Evolutionary conservation across 768 basidiomycete genomes (phyloP).

Genomic region (Daedalea quercina): DNA sequence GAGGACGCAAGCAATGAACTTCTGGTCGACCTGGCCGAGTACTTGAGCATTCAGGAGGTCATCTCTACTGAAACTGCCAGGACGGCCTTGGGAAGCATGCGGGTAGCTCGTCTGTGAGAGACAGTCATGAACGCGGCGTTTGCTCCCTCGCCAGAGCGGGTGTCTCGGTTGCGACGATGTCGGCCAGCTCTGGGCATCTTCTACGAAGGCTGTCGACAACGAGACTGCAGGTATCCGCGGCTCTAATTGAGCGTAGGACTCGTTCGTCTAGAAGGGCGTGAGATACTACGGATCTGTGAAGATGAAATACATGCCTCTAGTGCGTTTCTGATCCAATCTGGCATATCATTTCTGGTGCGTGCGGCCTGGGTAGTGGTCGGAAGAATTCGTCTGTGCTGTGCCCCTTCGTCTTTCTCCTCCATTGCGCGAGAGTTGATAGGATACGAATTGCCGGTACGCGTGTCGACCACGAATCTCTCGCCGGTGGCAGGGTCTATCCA

Average conservation of each 20-base stretch:
- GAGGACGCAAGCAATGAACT: slow-evolving; percentile 80
- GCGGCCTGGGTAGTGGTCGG: slow-evolving; percentile 2
- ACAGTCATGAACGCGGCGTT: background rate
- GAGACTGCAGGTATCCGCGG: slow-evolving; percentile 36
- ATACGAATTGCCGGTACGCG: slow-evolving; percentile 65
- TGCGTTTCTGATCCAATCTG: slow-evolving; percentile 60
- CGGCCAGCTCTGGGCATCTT: background rate
- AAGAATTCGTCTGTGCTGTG: background rate
- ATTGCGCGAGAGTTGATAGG: slow-evolving; percentile 19
- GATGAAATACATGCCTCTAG: slow-evolving; percentile 38
- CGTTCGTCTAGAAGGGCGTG: slow-evolving; percentile 39
- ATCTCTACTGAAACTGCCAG: slow-evolving; percentile 34
- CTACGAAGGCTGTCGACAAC: slow-evolving; percentile 8
- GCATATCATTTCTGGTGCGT: slow-evolving; percentile 25
- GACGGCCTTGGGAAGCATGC: background rate
- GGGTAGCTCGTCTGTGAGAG: background rate
- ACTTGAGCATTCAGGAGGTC: slow-evolving; percentile 54
- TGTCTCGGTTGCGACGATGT: background rate
- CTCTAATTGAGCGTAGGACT: slow-evolving; percentile 44
- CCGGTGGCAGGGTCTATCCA: slow-evolving; percentile 66
- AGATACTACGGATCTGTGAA: background rate
- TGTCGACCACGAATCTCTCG: slow-evolving; percentile 52
- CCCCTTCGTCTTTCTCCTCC: slow-evolving; percentile 3
- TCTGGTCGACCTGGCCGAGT: slow-evolving; percentile 82
- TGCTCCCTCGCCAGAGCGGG: background rate